Conservation (phyloP, 495 filamentous ascomycete species). For the Elasticomyces elasticus region DNA sequence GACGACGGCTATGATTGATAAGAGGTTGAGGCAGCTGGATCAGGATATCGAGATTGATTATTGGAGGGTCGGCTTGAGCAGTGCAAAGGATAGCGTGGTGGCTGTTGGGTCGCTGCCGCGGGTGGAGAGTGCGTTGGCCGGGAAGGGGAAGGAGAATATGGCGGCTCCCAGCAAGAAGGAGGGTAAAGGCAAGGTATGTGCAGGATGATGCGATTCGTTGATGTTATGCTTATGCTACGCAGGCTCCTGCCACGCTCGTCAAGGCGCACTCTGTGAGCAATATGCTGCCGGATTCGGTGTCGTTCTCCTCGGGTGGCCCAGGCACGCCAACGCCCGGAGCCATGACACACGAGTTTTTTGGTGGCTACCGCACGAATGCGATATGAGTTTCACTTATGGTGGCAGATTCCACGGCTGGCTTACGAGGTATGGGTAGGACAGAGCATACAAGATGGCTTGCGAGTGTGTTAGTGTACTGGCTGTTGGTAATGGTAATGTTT, state of each 20-base stretch:
- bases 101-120: not conserved
- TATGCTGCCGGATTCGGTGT: not conserved
- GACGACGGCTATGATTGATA: conserved; percentile 18
- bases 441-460: not conserved
- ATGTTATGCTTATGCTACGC: not conserved
- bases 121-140: not conserved
- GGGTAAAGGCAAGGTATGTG: not conserved
- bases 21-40: conserved; percentile 19
- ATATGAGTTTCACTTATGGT: not conserved
- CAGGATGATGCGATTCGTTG: too few relatives aligned
- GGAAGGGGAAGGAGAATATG: not conserved
- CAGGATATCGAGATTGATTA: conserved; percentile 20
- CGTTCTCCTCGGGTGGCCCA: not conserved
- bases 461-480: not conserved
- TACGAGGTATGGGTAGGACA: not conserved
- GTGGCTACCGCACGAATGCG: not conserved
- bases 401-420: not conserved
- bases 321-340: not conserved
- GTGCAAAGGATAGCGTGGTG: not conserved
- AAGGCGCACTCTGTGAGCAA: not conserved
- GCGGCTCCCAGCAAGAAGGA: too few relatives aligned
- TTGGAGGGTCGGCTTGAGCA: conserved; percentile 10
- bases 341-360: not conserved
- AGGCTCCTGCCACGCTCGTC: not conserved
- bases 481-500: not conserved